phyloP scores from a whole-genome alignment of 2,329 filamentous ascomycete genomes.

The Dothideomycetes sp. region DNA sequence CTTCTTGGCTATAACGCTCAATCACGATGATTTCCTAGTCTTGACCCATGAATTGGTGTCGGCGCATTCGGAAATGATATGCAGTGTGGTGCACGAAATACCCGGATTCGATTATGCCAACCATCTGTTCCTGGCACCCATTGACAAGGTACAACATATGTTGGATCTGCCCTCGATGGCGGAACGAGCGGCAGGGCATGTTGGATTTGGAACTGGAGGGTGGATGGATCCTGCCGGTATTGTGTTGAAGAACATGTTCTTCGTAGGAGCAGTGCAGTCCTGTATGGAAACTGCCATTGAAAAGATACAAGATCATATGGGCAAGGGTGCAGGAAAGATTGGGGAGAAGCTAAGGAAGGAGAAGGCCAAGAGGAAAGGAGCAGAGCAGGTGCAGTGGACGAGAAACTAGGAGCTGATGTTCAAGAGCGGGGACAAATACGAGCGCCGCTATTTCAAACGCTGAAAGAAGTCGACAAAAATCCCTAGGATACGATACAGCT shows the following conservation, averaged over 20 bases:
- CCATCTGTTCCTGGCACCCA: conserved; percentile 1
- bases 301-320: conserved; percentile 6
- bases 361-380: too few relatives aligned
- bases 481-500: too few relatives aligned
- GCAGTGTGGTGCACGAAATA: background rate
- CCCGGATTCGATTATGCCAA: background rate
- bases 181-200: background rate
- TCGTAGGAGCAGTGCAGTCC: conserved; percentile 4
- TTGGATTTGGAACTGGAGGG: background rate
- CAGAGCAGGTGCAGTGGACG: too few relatives aligned
- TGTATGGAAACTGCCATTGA: conserved; percentile 6
- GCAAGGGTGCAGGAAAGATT: too few relatives aligned
- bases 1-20: conserved; percentile 9
- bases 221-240: conserved; percentile 4
- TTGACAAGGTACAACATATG: conserved; percentile 3
- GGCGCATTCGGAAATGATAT: background rate
- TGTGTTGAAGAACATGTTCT: conserved; percentile 9
- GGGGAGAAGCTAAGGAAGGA: too few relatives aligned
- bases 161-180: conserved; percentile 4
- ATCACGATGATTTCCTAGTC: conserved; percentile 7
- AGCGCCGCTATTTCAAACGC: too few relatives aligned
- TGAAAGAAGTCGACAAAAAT: too few relatives aligned
- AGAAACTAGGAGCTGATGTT: too few relatives aligned
- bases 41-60: conserved; percentile 3
- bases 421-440: too few relatives aligned